phyloP scores from a whole-genome alignment of 495 filamentous ascomycete species.

The Aspergillus hancockii region DNA sequence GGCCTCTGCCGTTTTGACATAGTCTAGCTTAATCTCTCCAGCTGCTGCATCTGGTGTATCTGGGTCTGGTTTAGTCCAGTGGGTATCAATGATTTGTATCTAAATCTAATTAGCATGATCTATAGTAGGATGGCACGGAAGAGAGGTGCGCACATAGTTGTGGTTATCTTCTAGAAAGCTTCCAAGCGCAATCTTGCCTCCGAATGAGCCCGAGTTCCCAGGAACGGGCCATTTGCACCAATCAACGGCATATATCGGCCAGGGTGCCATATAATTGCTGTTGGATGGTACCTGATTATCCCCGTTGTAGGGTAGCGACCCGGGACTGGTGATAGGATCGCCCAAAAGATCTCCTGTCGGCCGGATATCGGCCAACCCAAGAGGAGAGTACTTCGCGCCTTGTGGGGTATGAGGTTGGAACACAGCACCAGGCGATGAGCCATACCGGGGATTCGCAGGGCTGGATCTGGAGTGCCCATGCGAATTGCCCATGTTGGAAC shows the following conservation, averaged over 20 bases:
- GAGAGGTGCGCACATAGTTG: slow-evolving; percentile 72
- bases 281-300: slow-evolving; percentile 60
- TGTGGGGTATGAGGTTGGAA: slow-evolving; percentile 69
- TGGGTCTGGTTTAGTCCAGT: slow-evolving; percentile 66
- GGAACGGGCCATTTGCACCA: slow-evolving; percentile 99
- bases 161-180: slow-evolving; percentile 98
- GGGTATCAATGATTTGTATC: slow-evolving; percentile 97
- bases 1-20: slow-evolving; percentile 92
- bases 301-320: slow-evolving; percentile 39
- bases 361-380: slow-evolving; percentile 88
- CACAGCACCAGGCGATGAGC: slow-evolving; percentile 64
- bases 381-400: slow-evolving; percentile 77
- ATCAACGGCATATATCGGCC: slow-evolving; percentile 94
- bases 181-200: slow-evolving; percentile 88
- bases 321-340: slow-evolving; percentile 56
- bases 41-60: slow-evolving; percentile 66
- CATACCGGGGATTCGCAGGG: slow-evolving; percentile 70
- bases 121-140: not conserved
- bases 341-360: slow-evolving; percentile 71
- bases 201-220: slow-evolving; percentile 62
- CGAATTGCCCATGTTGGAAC: slow-evolving; percentile 63
- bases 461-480: slow-evolving; percentile 82
- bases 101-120: slow-evolving; percentile 38
- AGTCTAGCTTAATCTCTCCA: slow-evolving; percentile 79
- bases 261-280: slow-evolving; percentile 92